Evolutionary conservation across 1,139 yeast species (phyloP), one percentile per base, ranked within the genome.

Genomic region (Hansenula lynferdii): DNA sequence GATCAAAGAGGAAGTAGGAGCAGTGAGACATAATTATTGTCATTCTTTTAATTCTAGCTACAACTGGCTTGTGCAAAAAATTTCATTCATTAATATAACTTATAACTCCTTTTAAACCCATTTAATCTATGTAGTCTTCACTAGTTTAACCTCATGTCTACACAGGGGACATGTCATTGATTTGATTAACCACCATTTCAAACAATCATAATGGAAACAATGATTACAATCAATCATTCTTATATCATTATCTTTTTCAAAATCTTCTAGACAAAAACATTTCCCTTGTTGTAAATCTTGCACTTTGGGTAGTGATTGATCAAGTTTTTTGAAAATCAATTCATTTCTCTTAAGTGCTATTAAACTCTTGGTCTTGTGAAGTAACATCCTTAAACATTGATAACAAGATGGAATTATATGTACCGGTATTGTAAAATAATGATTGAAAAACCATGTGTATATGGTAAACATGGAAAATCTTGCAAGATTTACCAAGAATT

Each of bases 151-250:
- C 8, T 22, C 21, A 3, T 41, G 39, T 26, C 80, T 54, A 47
- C 80, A 74, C 17, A 70, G 57, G 0, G 80, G 80, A 53, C 80
- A 75, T 6, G 62, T 58, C 17, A 51, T 53, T 2, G 75, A 68
- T 34, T 57, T 60, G 23, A 62, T 54, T 22, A 71, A 51, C 80
- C 80, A 75, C 34, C 52, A 51, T 40, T 64, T 70, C 36, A 74
- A 55, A 46, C 80, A 75, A 8, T 56, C 56, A 40, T 54, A 61
- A 47, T 75, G 80, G 51, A 70, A 74, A 5, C 61, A 51, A 47
- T 75, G 80, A 6, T 53, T 50, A 48, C 80, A 74, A 9, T 50
- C 45, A 9, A 58, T 48, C 23, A 66, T 51, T 23, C 69, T 48
- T 6, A 58, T 47, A 27, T 49, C 51, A 8, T 58, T 56, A 18